A percentile compares a stretch with the other conserved stretches of the same genome.
Conservation (phyloP, 331 rosid species). For the Rhamnella rubrinervis region DNA sequence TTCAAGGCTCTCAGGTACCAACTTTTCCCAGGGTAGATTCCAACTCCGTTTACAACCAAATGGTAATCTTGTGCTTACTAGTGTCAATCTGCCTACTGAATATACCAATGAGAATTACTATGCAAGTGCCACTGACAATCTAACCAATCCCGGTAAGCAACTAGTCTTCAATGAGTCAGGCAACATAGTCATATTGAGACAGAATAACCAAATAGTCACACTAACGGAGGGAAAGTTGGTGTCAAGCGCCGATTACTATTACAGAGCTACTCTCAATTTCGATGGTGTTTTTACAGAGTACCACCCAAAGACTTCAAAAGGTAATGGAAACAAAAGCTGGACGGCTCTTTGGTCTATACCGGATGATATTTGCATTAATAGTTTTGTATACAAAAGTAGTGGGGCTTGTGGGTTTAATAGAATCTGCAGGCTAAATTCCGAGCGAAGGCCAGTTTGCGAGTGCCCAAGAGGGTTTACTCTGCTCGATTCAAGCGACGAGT, state of each 20-base stretch:
- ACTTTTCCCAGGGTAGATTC: conserved; percentile 23
- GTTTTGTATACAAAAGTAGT: neutral
- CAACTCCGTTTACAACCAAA: conserved; percentile 14
- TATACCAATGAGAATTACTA: conserved; percentile 16
- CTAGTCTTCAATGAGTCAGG: conserved; percentile 17
- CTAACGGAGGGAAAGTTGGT: neutral
- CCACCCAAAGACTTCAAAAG: conserved; percentile 11
- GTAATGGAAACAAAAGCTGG: conserved; percentile 9
- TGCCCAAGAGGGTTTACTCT: conserved; percentile 33
- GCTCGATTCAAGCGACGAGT: conserved; percentile 20
- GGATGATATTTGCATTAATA: conserved; percentile 13
- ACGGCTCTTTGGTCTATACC: conserved; percentile 13
- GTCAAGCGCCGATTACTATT: neutral
- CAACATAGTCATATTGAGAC: conserved; percentile 3
- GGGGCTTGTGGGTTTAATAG: conserved; percentile 31
- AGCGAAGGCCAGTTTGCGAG: conserved; percentile 25
- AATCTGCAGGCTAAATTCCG: conserved; percentile 12
- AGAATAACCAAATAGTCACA: neutral
- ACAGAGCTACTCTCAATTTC: conserved; percentile 24
- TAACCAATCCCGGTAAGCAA: conserved; percentile 2
- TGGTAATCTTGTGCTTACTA: conserved; percentile 23
- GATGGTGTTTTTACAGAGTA: conserved; percentile 21
- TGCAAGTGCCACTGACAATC: neutral
- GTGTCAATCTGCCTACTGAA: conserved; percentile 12
- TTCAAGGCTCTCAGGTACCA: conserved; percentile 1